Evolutionary conservation across 179 eudicot genomes (phyloP).

Genomic region (Spinacia oleracea): DNA sequence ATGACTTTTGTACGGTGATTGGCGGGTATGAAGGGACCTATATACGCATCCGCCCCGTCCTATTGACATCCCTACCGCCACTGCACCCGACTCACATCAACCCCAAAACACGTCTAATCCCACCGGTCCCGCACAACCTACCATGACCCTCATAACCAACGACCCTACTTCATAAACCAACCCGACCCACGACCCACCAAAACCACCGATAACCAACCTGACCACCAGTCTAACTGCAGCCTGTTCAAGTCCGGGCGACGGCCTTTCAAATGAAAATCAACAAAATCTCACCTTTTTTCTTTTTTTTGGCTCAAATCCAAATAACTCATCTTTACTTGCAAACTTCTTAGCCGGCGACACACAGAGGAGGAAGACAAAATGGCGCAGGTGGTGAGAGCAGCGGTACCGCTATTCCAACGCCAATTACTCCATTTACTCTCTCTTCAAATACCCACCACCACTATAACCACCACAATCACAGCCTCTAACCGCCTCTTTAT

Average conservation of each 20-base stretch:
- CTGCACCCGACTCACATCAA: too few species aligned
- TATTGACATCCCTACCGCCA: too few species aligned
- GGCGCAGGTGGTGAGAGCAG: conserved; percentile 31
- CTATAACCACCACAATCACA: conserved; percentile 14
- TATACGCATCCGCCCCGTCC: too few species aligned
- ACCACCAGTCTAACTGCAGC: neutral
- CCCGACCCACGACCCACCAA: too few species aligned
- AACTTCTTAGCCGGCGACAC: neutral
- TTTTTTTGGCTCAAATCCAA: neutral
- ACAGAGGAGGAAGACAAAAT: neutral
- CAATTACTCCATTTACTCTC: conserved; percentile 15
- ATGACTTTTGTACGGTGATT: too few species aligned
- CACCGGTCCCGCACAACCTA: too few species aligned
- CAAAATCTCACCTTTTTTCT: neutral
- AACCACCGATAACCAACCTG: too few species aligned
- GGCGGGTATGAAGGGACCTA: too few species aligned
- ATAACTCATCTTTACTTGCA: neutral
- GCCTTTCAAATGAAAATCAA: neutral
- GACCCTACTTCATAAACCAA: too few species aligned
- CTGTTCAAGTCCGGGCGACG: neutral
- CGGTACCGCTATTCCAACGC: conserved; percentile 21
- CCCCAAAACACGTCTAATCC: too few species aligned
- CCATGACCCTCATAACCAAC: too few species aligned
- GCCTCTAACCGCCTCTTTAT: conserved; percentile 19
- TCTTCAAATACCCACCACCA: conserved; percentile 21